Evolutionary conservation across 352 stramenopile species (phyloP).

Genomic region (Phytophthora boehmeriae): DNA sequence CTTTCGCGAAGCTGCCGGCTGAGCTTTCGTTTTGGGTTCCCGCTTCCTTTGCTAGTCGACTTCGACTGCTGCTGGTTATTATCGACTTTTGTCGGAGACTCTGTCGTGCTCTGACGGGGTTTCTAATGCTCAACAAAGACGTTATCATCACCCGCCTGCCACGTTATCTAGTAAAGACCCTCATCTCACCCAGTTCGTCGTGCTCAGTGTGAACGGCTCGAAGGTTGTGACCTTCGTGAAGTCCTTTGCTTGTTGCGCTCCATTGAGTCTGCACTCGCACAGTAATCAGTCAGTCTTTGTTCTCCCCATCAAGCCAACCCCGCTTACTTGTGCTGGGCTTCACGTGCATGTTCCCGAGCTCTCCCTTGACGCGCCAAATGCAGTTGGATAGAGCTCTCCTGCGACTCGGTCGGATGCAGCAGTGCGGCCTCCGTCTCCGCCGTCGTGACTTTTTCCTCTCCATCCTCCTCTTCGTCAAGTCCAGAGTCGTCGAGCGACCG

Average conservation of each 20-base stretch:
- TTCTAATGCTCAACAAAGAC: slow-evolving; percentile 18
- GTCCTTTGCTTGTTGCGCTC: slow-evolving; percentile 48
- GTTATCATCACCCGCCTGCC: background rate
- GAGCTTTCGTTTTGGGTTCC: slow-evolving; percentile 22
- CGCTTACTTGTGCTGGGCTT: slow-evolving; percentile 52
- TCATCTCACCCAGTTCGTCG: slow-evolving; percentile 51
- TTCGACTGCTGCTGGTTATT: slow-evolving; percentile 10
- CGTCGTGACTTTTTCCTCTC: background rate
- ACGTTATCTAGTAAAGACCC: background rate
- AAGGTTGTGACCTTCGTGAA: slow-evolving; percentile 56
- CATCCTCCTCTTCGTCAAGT: slow-evolving; percentile 16
- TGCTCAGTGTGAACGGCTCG: slow-evolving; percentile 66
- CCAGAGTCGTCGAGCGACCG: slow-evolving; percentile 5
- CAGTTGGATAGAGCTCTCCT: slow-evolving; percentile 66
- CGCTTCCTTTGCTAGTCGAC: background rate
- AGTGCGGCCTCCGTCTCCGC: slow-evolving; percentile 19
- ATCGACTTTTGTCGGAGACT: slow-evolving; percentile 10
- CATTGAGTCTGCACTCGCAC: slow-evolving; percentile 27
- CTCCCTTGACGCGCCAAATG: slow-evolving; percentile 60
- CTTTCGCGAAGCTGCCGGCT: slow-evolving; percentile 2
- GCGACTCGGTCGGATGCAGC: slow-evolving; percentile 56
- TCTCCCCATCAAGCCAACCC: background rate
- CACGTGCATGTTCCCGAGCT: slow-evolving; percentile 42
- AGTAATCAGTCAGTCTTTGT: background rate
- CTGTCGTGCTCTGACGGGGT: slow-evolving; percentile 29